These are phyloP conservation scores for Triticum turgidum DNA, from an alignment of 176 grass and related monocot genomes.

Conservation along the genomic window DNA sequence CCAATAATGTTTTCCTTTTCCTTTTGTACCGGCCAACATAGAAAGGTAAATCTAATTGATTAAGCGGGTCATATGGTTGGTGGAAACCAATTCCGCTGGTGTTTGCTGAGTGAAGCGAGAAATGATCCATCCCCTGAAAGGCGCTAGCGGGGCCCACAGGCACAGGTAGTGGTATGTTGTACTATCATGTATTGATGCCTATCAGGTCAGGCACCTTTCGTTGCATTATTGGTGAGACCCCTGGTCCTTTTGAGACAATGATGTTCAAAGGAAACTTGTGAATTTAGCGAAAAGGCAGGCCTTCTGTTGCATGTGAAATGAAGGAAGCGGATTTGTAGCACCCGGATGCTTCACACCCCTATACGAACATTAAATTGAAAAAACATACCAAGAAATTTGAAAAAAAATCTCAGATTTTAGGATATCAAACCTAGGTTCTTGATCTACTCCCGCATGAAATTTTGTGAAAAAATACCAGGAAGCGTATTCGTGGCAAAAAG, in stretches of 20 bases:
- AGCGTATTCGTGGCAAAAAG: too few species aligned
- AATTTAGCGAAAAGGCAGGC: neutral
- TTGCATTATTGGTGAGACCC: slow-evolving; percentile 24
- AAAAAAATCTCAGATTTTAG: too few species aligned
- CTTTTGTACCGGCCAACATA: neutral
- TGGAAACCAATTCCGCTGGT: neutral
- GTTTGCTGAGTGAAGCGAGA: neutral
- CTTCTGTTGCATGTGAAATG: neutral
- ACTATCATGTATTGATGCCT: neutral
- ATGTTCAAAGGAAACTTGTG: neutral
- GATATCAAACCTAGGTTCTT: too few species aligned
- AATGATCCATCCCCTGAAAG: neutral
- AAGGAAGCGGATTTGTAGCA: too few species aligned
- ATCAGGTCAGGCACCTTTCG: neutral
- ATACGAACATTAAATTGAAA: too few species aligned
- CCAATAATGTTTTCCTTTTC: neutral
- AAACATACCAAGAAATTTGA: too few species aligned
- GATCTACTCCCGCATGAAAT: too few species aligned
- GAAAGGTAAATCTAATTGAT: neutral
- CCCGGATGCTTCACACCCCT: too few species aligned
- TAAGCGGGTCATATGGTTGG: neutral
- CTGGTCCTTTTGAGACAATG: slow-evolving; percentile 3
- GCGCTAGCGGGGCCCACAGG: neutral
- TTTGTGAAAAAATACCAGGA: too few species aligned
- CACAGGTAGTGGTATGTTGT: neutral